Base-by-base conservation (phyloP, 2,329 filamentous ascomycete species). In the Clathrospora elynae region DNA sequence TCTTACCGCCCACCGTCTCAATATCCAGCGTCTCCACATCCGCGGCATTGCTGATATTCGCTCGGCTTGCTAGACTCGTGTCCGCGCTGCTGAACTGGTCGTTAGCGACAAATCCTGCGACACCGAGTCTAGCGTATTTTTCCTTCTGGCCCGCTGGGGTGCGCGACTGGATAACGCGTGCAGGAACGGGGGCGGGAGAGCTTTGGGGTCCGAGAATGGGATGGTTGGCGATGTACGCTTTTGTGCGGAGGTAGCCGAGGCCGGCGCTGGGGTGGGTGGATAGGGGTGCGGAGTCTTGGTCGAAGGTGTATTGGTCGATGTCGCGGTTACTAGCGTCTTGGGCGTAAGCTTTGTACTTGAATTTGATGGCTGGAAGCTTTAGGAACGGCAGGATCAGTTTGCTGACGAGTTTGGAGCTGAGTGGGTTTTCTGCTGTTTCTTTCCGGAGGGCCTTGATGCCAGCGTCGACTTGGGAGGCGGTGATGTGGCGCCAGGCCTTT, bases 201-300 rank as follows among this genome's bases (percentile, higher is more conserved):
- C 67, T 67, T 57, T 84, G 82, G 7, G 84, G 83, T 3, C 84
- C 84, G 53, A 79, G 78, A 19, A 78, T 62, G 2, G 82, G 80
- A 59, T 85, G 81, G 58, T 85, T 86, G 54, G 76, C 71, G 30
- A 82, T 68, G 57, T 78, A 72, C 14, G 78, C 72, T 40, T 75
- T 73, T 9, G 78, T 79, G 34, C 80, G 77, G 3, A 80, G 70
- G 61, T 87, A 86, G 10, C 79, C 78, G 4, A 87, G 71, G 50
- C 84, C 84, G 4, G 80, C 83, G 3, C 80, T 83, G 2, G 84
- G 83, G 65, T 87, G 84, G 6, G 84, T 86, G 44, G 77, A 78
- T 1, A 81, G 80, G 48, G 73, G 49, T 51, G 66, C 50, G 55
- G 61, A 63, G 59, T 76, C 57, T 28, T 60, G 53, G 46, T 61